phyloP scores from a whole-genome alignment of 495 filamentous ascomycete species.

The Podospora pseudoanserina region DNA sequence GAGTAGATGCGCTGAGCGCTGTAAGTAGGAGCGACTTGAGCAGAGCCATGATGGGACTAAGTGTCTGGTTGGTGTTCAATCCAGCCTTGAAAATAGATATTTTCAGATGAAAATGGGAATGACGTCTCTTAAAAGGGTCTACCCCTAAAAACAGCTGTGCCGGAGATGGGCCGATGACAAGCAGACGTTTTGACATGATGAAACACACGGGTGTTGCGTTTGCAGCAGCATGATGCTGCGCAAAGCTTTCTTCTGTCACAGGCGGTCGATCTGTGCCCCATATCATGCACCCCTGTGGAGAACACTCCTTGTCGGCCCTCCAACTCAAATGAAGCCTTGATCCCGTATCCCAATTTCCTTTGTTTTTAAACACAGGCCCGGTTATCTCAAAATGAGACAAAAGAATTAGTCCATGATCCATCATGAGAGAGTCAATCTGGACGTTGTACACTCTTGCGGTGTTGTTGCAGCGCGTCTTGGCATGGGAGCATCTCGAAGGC shows the following conservation, averaged over 20 bases:
- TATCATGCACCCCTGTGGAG: slow-evolving; percentile 16
- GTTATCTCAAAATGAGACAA: not conserved
- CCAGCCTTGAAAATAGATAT: not conserved
- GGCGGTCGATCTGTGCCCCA: slow-evolving; percentile 11
- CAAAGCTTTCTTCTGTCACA: slow-evolving; percentile 3
- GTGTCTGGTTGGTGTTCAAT: not conserved
- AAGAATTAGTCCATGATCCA: too few species aligned
- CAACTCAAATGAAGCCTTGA: not conserved
- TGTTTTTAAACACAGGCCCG: not conserved
- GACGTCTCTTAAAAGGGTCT: not conserved
- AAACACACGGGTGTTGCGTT: slow-evolving; percentile 1
- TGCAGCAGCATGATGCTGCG: not conserved
- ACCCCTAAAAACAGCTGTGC: not conserved
- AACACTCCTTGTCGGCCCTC: not conserved
- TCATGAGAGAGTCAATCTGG: not conserved
- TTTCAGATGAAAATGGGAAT: not conserved
- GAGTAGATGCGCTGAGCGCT: slow-evolving; percentile 14
- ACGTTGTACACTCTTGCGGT: slow-evolving; percentile 16
- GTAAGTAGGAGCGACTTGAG: not conserved
- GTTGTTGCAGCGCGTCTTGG: slow-evolving; percentile 16
- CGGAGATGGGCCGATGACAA: not conserved
- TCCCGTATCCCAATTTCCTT: not conserved
- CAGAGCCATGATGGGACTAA: not conserved
- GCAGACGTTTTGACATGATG: not conserved
- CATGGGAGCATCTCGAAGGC: slow-evolving; percentile 38